These are phyloP conservation scores for Podila minutissima DNA, from an alignment of 192 early-diverging fungal species.

Conservation along the genomic window DNA sequence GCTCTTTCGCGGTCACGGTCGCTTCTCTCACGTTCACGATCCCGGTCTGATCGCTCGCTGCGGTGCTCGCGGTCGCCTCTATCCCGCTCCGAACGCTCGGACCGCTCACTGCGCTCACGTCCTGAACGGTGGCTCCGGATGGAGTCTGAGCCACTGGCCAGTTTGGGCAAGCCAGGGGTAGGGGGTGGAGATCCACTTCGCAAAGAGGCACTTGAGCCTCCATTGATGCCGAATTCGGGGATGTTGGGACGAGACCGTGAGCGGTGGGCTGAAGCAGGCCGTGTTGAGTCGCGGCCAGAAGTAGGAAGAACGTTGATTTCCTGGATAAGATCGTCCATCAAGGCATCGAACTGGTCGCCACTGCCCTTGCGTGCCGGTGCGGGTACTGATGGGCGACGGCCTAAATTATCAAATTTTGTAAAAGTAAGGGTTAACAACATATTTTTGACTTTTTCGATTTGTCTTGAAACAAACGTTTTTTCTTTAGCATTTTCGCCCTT, in stretches of 20 bases:
- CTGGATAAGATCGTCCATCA: slow-evolving; percentile 56
- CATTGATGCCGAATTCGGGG: slow-evolving; percentile 15
- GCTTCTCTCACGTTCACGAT: slow-evolving; percentile 11
- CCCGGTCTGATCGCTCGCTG: slow-evolving; percentile 10
- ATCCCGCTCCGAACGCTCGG: slow-evolving; percentile 12
- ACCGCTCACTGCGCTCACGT: slow-evolving; percentile 33
- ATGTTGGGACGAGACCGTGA: slow-evolving; percentile 49
- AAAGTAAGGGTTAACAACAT: not conserved
- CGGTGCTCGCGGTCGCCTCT: slow-evolving; percentile 23
- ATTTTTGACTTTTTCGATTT: too few species aligned
- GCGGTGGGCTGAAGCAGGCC: slow-evolving; percentile 38
- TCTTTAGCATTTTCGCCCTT: not conserved
- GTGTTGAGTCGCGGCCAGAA: slow-evolving; percentile 26
- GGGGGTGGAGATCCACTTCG: slow-evolving; percentile 36
- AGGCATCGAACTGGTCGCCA: slow-evolving; percentile 43
- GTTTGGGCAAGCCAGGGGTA: slow-evolving; percentile 29
- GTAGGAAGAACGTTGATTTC: slow-evolving; percentile 53
- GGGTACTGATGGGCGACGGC: slow-evolving; percentile 13
- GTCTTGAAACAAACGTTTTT: not conserved
- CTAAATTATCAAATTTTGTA: slow-evolving; percentile 6
- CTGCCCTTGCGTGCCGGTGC: slow-evolving; percentile 24
- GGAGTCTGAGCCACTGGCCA: slow-evolving; percentile 19
- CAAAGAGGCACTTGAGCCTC: slow-evolving; percentile 1
- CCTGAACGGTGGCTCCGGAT: slow-evolving; percentile 37
- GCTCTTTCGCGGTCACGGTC: slow-evolving; percentile 9